Percentiles rank a stretch among this genome's conserved stretches.
Evolutionary conservation across 129 eudicot species (phyloP).

Genomic region (Lactuca saligna): DNA sequence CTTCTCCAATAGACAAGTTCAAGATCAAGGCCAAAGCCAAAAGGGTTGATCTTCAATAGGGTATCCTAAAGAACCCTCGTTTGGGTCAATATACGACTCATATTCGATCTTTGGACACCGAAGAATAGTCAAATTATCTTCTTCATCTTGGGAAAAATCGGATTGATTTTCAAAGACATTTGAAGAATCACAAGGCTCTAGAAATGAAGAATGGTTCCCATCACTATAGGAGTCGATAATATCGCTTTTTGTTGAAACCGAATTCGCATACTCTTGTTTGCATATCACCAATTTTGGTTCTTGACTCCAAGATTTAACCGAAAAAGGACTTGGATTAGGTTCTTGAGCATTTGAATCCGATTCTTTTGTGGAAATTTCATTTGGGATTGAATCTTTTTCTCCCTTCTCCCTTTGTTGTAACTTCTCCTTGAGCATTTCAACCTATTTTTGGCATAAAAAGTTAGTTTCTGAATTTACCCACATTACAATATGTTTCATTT

Average conservation of each 20-base stretch:
- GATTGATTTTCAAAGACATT: constrained; percentile 46
- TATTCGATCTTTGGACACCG: constrained; percentile 61
- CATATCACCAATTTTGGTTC: constrained; percentile 31
- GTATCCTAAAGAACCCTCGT: constrained; percentile 48
- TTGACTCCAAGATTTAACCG: constrained; percentile 24
- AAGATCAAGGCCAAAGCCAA: constrained; percentile 72
- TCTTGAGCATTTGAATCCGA: constrained; percentile 32
- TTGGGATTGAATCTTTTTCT: constrained; percentile 30
- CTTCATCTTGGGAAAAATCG: constrained; percentile 65
- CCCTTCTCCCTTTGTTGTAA: constrained; percentile 32
- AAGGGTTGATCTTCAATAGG: constrained; percentile 63
- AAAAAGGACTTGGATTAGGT: constrained; percentile 27
- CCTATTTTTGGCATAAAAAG: constrained; percentile 30
- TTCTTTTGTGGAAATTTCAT: constrained; percentile 32
- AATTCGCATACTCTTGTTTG: constrained; percentile 67
- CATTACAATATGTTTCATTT: constrained; percentile 9
- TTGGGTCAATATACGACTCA: constrained; percentile 50
- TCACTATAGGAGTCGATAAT: constrained; percentile 73
- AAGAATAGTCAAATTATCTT: constrained; percentile 50
- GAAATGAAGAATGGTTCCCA: constrained; percentile 40
- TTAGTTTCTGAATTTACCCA: constrained; percentile 2
- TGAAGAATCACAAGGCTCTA: constrained; percentile 61
- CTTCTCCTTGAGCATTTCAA: constrained; percentile 48
- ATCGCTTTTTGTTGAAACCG: constrained; percentile 73
- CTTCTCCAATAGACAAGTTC: constrained; percentile 12